Conservation (phyloP, 139 green algal genomes). For the Tetradesmus lagerheimii region DNA sequence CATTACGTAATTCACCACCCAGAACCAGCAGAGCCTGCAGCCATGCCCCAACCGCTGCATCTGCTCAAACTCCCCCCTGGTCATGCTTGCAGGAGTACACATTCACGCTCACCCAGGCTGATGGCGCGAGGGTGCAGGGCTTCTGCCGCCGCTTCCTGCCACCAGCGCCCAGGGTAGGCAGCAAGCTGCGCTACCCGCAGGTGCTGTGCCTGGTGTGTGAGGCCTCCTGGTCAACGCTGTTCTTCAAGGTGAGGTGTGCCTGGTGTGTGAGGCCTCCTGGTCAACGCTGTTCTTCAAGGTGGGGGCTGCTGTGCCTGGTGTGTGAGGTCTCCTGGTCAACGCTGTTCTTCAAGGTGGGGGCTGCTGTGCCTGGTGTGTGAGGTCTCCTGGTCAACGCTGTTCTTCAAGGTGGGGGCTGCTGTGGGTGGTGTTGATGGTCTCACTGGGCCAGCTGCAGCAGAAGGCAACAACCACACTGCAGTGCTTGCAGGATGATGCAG, state of each 20-base stretch:
- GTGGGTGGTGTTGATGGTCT: background rate
- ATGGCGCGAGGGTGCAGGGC: slow-evolving; percentile 68
- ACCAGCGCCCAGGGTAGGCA: slow-evolving; percentile 47
- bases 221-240: slow-evolving; percentile 71
- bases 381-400: slow-evolving; percentile 71
- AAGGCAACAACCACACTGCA: background rate
- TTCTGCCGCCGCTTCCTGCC: slow-evolving; percentile 76
- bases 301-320: slow-evolving; percentile 75
- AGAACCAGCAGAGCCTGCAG: background rate
- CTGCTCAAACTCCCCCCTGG: background rate
- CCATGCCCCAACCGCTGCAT: background rate
- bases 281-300: slow-evolving; percentile 76
- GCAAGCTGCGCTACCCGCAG: slow-evolving; percentile 69
- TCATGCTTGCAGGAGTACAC: slow-evolving; percentile 55
- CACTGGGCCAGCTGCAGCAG: background rate
- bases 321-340: slow-evolving; percentile 68
- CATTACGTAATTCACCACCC: too few relatives aligned
- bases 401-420: slow-evolving; percentile 68
- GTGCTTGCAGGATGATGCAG: background rate
- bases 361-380: slow-evolving; percentile 77
- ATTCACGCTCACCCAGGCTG: slow-evolving; percentile 71
- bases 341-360: slow-evolving; percentile 78
- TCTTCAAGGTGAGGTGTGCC: slow-evolving; percentile 78
- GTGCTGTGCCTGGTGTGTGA: slow-evolving; percentile 77
- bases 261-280: slow-evolving; percentile 74